Evolutionary conservation across 257 asterid species (phyloP), one percentile per base, ranked within the genome.

Genomic region (Przewalskia tangutica): DNA sequence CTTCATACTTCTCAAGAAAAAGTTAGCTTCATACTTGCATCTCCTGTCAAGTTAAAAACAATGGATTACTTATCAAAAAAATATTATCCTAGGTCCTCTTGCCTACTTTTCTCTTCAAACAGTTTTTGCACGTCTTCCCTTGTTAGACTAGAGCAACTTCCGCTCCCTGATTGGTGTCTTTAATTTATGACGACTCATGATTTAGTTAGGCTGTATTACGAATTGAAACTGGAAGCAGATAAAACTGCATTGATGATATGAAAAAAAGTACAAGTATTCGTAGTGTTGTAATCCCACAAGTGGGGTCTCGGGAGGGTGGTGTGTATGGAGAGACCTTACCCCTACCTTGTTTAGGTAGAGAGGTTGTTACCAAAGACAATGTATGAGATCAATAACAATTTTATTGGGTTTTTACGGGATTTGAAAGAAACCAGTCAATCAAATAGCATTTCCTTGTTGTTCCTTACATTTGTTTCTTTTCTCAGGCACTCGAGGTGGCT

Each of bases 401-500:
- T 2, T 68, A 68, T n/a, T 70, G 56, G 18, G 44, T 27, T 9
- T 66, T 20, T 18, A 18, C 0, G 42, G 40, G 40, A 13, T 71
- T 71, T 71, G 20, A 44, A 50, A 71, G 78, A 13, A 20, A 12
- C 55, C 38, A 50, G 18, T 51, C 5, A 46, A 71, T 71, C 59
- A 23, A 46, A 46, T 11, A 71, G 58, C 20, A 1, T 20, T 7
- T 71, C 38, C 18, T 48, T 44, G 1, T 70, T 73, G 79, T 12
- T 27, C 59, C 59, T 73, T 73, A 3, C 48, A 62, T 17, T 79
- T 23, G n/a, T 42, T 11, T 71, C 84, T 77, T 58, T 77, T 88
- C 84, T 85, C 91, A 96, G 98, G 99, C 99, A 32, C 95, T 94
- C 12, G 97, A 94, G 88, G 99, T 96, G 80, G 99, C 99, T 53